phyloP scores from a whole-genome alignment of 2,329 filamentous ascomycete species.

The Onygenales sp. region DNA sequence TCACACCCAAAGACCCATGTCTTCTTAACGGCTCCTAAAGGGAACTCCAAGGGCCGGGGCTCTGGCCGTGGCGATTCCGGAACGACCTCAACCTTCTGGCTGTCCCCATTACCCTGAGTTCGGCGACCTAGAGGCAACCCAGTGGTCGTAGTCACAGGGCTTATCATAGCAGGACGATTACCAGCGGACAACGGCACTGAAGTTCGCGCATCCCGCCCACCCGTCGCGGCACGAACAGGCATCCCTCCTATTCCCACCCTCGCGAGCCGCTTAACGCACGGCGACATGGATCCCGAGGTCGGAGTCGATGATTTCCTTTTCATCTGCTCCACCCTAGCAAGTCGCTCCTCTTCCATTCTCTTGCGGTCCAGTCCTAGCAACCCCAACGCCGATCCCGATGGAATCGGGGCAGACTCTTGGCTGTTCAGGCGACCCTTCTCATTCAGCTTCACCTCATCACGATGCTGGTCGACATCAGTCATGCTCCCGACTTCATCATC shows the following conservation, averaged over 20 bases:
- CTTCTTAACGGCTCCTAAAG: slow-evolving; percentile 62
- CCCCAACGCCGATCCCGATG: slow-evolving; percentile 14
- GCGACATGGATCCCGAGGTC: slow-evolving; percentile 19
- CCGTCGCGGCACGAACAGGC: not conserved
- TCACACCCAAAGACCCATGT: slow-evolving; percentile 63
- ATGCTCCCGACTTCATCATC: too few species aligned
- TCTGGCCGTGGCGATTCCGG: not conserved
- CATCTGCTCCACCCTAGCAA: slow-evolving; percentile 51
- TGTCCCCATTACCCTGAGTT: not conserved
- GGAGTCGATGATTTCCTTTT: slow-evolving; percentile 48
- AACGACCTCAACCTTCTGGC: not conserved
- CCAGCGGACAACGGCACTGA: too few species aligned
- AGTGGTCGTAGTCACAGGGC: too few species aligned
- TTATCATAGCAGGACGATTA: too few species aligned
- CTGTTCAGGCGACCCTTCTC: slow-evolving; percentile 8
- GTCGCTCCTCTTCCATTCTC: slow-evolving; percentile 75
- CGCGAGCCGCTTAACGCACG: slow-evolving; percentile 10
- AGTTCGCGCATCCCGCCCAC: not conserved
- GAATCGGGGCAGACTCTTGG: not conserved
- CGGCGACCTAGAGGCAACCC: too few species aligned
- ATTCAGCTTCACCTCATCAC: not conserved
- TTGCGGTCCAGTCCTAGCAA: slow-evolving; percentile 59
- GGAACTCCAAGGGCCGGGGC: slow-evolving; percentile 34
- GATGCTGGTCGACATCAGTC: too few species aligned
- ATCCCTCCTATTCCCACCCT: not conserved